Base-by-base conservation (phyloP, 768 basidiomycete species). In the Trametes coccinea region DNA sequence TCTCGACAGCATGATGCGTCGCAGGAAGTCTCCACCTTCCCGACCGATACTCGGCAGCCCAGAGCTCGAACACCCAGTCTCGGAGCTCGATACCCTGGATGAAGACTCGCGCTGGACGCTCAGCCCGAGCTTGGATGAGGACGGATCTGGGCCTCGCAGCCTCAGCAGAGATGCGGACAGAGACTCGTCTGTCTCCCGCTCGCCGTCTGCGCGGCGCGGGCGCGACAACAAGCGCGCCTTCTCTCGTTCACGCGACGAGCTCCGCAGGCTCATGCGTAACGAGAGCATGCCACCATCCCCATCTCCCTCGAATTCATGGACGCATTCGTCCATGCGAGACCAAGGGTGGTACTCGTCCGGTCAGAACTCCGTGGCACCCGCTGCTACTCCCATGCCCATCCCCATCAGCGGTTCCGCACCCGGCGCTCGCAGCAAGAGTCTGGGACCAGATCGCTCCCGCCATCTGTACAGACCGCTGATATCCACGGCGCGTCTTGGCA, bases 241-340 rank as follows among this genome's bases (percentile, higher is more conserved):
- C 62, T 58, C 54, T 0, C 53, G 60, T 43, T 22, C 60, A 37
- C 53, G 63, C 47, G 57, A 59, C 46, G 52, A 50, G 58, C 45
- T 51, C 31, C 40, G 57, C 17, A 53, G 45, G 33, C 44, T 48
- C 31, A 59, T 59, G 34, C 63, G 70, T 27, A 59, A 65, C 43
- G 70, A 60, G 59, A 71, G 70, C 52, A 64, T 68, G 64, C 70
- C 70, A 3, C 70, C 70, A 2, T 33, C 53, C 7, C 50, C 65
- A 14, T 55, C 56, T 29, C 57, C 61, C 3, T 58, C 66, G 4
- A 17, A 51, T 4, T 62, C 65, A 30, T 67, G 66, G 66, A 40
- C 56, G n/a, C 54, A 41, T 5, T 45, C 64, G 13, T 46, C 51
- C 4, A 54, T 43, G 7, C 33, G 17, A 22, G 53, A 61, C 22